phyloP scores from a whole-genome alignment of 495 filamentous ascomycete genomes.

The Baudoinia panamericana region DNA sequence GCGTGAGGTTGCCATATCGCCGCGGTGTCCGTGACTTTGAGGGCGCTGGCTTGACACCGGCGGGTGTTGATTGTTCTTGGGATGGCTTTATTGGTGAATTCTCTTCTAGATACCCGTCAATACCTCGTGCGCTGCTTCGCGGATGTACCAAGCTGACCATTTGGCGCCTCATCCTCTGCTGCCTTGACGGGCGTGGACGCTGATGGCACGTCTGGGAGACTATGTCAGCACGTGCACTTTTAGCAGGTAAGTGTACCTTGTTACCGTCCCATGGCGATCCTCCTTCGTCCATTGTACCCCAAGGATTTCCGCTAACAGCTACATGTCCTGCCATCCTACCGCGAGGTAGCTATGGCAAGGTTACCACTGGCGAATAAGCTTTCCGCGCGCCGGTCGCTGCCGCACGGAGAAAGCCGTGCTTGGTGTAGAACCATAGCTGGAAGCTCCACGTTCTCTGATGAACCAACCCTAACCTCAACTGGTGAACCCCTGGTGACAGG shows the following conservation, averaged over 20 bases:
- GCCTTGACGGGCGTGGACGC: constrained; percentile 24
- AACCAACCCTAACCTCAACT: too few species aligned
- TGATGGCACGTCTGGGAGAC: constrained; percentile 27
- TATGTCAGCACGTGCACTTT: not conserved
- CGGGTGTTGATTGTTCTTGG: constrained; percentile 4
- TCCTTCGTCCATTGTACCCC: constrained; percentile 27
- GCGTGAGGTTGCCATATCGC: constrained; percentile 66
- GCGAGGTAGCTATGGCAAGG: not conserved
- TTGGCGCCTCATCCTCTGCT: constrained; percentile 19
- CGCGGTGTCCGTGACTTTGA: constrained; percentile 44
- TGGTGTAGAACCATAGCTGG: too few species aligned
- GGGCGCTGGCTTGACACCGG: constrained; percentile 31
- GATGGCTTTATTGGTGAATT: constrained; percentile 1
- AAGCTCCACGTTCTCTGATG: too few species aligned
- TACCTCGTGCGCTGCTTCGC: not conserved
- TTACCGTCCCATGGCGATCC: constrained; percentile 32
- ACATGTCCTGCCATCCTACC: not conserved
- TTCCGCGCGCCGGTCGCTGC: not conserved
- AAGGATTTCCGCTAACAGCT: constrained; percentile 5
- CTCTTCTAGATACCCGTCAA: not conserved
- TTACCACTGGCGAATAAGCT: not conserved
- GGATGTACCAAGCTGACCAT: not conserved
- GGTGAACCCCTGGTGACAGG: too few species aligned
- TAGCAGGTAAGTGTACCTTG: constrained; percentile 1
- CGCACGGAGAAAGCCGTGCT: too few species aligned